Evolutionary conservation across 495 filamentous ascomycete species (phyloP).

Genomic region (Trichoderma gamsii): DNA sequence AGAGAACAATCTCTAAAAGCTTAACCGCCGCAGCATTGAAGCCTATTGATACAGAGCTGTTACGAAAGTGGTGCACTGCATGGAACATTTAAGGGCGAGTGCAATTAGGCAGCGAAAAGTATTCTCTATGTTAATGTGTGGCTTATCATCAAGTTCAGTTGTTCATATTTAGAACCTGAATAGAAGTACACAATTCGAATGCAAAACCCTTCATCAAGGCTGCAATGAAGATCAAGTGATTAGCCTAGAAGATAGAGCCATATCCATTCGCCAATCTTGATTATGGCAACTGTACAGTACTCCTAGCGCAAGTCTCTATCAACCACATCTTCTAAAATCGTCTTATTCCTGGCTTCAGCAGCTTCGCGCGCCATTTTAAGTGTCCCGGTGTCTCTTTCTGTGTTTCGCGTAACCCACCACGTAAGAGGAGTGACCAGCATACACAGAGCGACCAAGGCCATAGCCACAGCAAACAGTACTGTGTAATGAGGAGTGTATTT

Average conservation of each 20-base stretch:
- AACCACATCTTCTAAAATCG: conserved; percentile 40
- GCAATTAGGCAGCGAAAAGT: too few relatives aligned
- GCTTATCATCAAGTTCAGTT: too few relatives aligned
- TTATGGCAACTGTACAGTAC: too few relatives aligned
- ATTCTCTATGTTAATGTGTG: too few relatives aligned
- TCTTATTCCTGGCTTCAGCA: conserved; percentile 34
- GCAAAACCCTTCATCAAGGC: too few relatives aligned
- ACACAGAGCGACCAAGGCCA: conserved; percentile 28
- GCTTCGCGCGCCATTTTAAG: conserved; percentile 37
- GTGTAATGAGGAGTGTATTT: conserved; percentile 30
- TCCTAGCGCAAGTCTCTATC: conserved; percentile 28
- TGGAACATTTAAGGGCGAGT: not conserved
- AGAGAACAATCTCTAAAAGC: not conserved
- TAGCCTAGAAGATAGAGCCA: too few relatives aligned
- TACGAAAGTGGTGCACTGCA: not conserved
- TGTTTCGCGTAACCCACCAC: conserved; percentile 32
- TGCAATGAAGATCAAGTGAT: too few relatives aligned
- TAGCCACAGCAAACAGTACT: conserved; percentile 28
- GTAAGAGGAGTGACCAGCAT: conserved; percentile 26
- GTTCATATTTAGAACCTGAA: too few relatives aligned
- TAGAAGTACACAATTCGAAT: too few relatives aligned
- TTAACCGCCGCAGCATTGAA: not conserved
- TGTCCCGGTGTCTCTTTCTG: conserved; percentile 35
- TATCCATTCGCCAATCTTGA: too few relatives aligned
- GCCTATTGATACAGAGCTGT: not conserved